Conservation (phyloP, 2,329 filamentous ascomycete genomes). For the Colletotrichum salicis region DNA sequence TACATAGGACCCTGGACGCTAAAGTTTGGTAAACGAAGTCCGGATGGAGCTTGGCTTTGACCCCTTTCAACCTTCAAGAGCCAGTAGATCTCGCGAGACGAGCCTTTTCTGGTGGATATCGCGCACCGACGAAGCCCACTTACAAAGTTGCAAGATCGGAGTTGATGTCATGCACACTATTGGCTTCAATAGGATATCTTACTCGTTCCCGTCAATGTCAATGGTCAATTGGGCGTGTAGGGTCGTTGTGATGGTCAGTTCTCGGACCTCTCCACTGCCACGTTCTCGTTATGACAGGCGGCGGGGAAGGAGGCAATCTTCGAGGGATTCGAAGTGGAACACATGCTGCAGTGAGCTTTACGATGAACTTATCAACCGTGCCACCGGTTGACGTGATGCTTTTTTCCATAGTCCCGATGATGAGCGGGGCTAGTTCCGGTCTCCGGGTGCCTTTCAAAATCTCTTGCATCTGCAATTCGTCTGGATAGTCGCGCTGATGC, state of each 20-base stretch:
- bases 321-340: neutral
- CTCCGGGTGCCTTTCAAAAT: neutral
- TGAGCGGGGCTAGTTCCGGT: neutral
- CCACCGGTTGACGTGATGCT: neutral
- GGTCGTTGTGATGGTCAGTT: neutral
- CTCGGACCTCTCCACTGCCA: neutral
- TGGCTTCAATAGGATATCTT: neutral
- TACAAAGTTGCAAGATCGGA: neutral
- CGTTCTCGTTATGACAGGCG: neutral
- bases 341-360: neutral
- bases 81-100: neutral
- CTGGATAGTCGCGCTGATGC: no score
- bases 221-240: neutral
- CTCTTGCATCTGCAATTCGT: neutral
- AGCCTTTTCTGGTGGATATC: neutral
- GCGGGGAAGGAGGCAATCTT: neutral
- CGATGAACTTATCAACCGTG: constrained; percentile 7
- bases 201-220: neutral
- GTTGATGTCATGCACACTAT: neutral
- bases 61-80: neutral
- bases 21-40: neutral
- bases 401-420: neutral
- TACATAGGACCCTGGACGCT: neutral
- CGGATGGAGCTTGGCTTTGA: neutral
- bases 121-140: neutral